phyloP scores from a whole-genome alignment of 225 moss, liverwort and hornwort genomes.

The Polytrichum formosum region DNA sequence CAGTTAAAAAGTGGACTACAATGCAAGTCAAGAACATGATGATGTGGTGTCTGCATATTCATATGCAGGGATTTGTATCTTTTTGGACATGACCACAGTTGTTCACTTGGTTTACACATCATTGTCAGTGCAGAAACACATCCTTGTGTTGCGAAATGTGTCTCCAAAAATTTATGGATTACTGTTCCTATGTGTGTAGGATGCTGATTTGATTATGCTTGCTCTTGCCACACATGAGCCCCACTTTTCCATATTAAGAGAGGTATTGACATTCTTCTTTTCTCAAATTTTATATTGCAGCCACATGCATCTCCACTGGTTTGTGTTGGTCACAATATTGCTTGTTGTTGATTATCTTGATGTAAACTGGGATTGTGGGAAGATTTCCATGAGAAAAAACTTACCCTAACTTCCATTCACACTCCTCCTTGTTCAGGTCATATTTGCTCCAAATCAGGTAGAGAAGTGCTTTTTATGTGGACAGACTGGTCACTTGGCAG shows the following conservation, averaged over 20 bases:
- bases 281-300: background rate
- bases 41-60: too few relatives aligned
- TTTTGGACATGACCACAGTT: too few relatives aligned
- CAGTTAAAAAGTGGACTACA: too few relatives aligned
- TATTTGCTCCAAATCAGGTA: conserved; percentile 83
- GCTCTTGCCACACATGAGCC: conserved; percentile 95
- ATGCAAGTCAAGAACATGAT: too few relatives aligned
- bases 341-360: background rate
- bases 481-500: conserved; percentile 86
- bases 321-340: background rate
- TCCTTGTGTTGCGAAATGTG: too few relatives aligned
- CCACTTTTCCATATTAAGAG: conserved; percentile 92
- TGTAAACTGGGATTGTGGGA: background rate
- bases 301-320: too few relatives aligned
- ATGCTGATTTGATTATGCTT: conserved; percentile 98
- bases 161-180: too few relatives aligned
- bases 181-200: conserved; percentile 47
- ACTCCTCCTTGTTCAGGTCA: conserved; percentile 47
- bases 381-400: background rate
- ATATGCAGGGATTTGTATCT: too few relatives aligned
- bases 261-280: conserved; percentile 40
- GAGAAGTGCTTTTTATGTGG: conserved; percentile 96
- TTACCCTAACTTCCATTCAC: background rate
- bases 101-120: too few relatives aligned
- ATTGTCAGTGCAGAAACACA: too few relatives aligned